Evolutionary conservation across 2,329 filamentous ascomycete species (phyloP), one percentile per base, ranked within the genome.

Genomic region (Colletotrichum abscissum): DNA sequence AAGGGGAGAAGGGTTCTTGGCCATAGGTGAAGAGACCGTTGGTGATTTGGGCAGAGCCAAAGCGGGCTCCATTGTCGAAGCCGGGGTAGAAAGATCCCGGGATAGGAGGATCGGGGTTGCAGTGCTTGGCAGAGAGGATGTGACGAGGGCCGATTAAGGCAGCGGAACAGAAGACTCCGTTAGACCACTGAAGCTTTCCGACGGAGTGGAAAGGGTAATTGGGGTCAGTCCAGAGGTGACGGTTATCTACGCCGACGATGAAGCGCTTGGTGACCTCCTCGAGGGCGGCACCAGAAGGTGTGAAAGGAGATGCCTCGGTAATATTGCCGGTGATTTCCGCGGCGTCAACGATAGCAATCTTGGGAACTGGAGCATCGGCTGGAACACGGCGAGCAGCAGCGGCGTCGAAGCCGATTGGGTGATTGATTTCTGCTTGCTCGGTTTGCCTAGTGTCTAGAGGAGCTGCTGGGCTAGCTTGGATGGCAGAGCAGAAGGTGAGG

Each of bases 121-220:
- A 79, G 71, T 79, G 78, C 49, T 73, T 75, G 4, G 78, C 78
- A 7, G 78, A 78, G 0, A 77, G 72, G 6, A 79, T 76, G 58
- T 78, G 78, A 22, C 78, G 78, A n/a, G 78, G 76, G 5, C 78
- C 78, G 66, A 79, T 72, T 28, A 79, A 67, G 19, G 77, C 75
- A 26, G 75, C 78, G 4, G 76, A 77, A 74, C 78, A 79, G 69
- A 74, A 76, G 49, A 77, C 69, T 11, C 77, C 77, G 38, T 69
- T 76, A 28, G 65, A 73, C 73, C 77, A 78, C 12, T 71, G 42
- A 28, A 79, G 42, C 11, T n/a, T 49, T 22, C 42, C 42, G 8
- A 49, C 42, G 19, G 42, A 49, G 42, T 49, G 42, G 8, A 49
- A 49, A 22, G 42, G 42, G 19, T 49, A 49, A 7, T 49, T 49